Base-by-base conservation (phyloP, 2,329 filamentous ascomycete species). In the Westerdykella aurantiaca region DNA sequence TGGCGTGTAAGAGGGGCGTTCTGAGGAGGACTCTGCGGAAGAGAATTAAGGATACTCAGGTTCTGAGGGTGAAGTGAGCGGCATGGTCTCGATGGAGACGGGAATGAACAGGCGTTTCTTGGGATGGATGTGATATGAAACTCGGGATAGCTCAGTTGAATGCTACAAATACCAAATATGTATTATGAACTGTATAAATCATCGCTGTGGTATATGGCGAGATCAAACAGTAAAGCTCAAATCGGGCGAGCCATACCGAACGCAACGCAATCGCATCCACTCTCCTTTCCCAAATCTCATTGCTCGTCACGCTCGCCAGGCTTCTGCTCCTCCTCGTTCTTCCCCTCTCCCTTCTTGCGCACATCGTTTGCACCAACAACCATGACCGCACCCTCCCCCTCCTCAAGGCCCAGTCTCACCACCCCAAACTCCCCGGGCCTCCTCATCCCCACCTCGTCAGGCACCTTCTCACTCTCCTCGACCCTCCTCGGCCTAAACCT, bases 401-500 rank as follows among this genome's bases (percentile, higher is more conserved):
- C 47, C 23, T 49, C 56, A 13, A 57, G 34, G 6, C 57, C 59
- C 21, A 61, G 38, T 44, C 55, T 50, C 40, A 57, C 11, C 37
- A 60, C 60, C 7, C 55, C 50, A 31, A 58, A 22, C 44, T 57
- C 48, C 47, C 60, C 52, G 18, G 51, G 48, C 43, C 41, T 31
- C 41, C 34, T 45, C 38, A 43, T 42, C 2, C 54, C 54, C 13
- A 53, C 53, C 3, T 46, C 42, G 9, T 39, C 45, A 9, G 39
- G 37, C 29, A 52, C 50, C 16, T 40, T 44, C 17, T 39, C 40
- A 10, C 46, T 52, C 38, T 58, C 52, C 31, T 49, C 43, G 38
- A 72, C 59, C 31, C 51, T 52, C 64, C 58, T 66, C 46, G 63
- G 83, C 82, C 50, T 72, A 71, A 68, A 89, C 83, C 55, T 54